Percentiles rank a stretch among this genome's conserved stretches.
Evolutionary conservation across 345 rosid species (phyloP).

Genomic region (Gossypium rotundifolium): DNA sequence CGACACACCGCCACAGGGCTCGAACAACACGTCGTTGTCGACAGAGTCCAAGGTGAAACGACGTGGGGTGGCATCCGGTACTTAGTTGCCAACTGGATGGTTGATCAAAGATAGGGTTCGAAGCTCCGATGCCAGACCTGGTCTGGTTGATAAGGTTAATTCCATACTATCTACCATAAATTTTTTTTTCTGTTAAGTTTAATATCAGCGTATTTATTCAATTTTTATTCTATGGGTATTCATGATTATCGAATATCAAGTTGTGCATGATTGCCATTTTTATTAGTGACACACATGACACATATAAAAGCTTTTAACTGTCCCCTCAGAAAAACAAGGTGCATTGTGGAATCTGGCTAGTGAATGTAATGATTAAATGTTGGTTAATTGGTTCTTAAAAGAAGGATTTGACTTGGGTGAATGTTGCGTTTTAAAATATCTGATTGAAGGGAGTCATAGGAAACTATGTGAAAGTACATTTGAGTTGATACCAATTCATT

Average conservation of each 20-base stretch:
- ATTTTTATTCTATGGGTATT: neutral
- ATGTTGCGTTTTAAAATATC: neutral
- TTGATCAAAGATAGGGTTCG: conserved; percentile 61
- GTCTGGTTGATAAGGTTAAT: conserved; percentile 61
- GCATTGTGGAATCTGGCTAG: neutral
- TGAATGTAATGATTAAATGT: neutral
- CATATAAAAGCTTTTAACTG: no score
- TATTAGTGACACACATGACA: neutral
- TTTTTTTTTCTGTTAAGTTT: neutral
- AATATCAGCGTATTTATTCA: neutral
- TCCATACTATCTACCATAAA: neutral
- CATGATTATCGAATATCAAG: neutral
- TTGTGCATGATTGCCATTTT: neutral
- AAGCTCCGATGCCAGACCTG: conserved; percentile 68
- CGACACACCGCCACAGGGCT: neutral
- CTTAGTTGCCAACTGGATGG: conserved; percentile 78
- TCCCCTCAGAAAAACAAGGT: no score
- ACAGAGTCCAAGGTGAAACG: conserved; percentile 17
- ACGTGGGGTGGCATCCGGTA: conserved; percentile 11
- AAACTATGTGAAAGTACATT: neutral
- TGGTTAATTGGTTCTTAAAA: neutral
- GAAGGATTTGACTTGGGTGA: neutral
- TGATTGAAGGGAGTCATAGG: neutral
- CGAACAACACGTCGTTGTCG: neutral
- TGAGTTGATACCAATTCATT: neutral